These are phyloP conservation scores for Tulasnella sp. DNA, from an alignment of 768 basidiomycete genomes.

Conservation along the genomic window DNA sequence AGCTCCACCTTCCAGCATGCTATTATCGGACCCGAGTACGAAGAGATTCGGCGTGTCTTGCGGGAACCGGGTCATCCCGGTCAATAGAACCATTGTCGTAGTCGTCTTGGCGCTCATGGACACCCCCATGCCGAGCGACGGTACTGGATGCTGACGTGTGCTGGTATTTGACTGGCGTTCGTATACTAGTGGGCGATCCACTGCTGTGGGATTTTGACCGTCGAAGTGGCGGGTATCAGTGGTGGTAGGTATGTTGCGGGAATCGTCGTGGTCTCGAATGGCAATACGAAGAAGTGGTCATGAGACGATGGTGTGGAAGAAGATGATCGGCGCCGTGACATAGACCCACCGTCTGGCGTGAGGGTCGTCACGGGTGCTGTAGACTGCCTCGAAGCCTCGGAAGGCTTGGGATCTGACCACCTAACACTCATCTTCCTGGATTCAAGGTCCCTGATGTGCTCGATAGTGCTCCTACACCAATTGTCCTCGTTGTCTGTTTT, in stretches of 20 bases:
- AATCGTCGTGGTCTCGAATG: background rate
- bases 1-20: background rate
- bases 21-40: background rate
- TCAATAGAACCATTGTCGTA: conserved; percentile 1
- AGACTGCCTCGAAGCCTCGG: too few relatives aligned
- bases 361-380: background rate
- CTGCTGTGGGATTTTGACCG: conserved; percentile 11
- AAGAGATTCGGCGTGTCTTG: conserved; percentile 1
- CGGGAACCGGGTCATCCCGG: conserved; percentile 10
- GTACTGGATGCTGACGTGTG: background rate
- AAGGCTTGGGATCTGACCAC: conserved; percentile 7
- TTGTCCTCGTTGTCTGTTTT: too few relatives aligned
- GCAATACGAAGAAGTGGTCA: background rate
- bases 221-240: background rate
- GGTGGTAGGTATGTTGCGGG: background rate
- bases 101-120: conserved; percentile 3
- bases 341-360: background rate
- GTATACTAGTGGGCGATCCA: conserved; percentile 15
- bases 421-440: too few relatives aligned
- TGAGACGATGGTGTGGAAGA: background rate
- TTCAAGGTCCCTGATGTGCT: too few relatives aligned
- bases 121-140: conserved; percentile 17
- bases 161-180: conserved; percentile 16
- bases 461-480: too few relatives aligned
- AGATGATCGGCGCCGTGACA: background rate